Conservation (phyloP, 306 rosid genomes). For the Gastrolobium villosum region DNA sequence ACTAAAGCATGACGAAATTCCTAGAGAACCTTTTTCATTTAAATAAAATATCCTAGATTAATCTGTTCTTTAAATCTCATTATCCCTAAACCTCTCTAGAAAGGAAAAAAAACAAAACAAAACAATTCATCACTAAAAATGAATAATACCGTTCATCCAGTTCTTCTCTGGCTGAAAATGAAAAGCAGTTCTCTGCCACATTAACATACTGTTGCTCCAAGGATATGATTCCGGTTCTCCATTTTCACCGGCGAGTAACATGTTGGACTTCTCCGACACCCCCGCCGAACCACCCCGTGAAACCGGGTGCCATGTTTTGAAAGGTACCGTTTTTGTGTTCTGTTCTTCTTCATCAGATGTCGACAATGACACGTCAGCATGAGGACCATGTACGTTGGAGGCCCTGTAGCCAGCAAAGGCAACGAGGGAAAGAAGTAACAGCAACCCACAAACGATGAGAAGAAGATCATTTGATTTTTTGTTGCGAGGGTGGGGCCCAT, state of each 20-base stretch:
- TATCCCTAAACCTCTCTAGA: background rate
- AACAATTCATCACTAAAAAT: background rate
- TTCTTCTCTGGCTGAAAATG: constrained; percentile 96
- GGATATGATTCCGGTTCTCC: constrained; percentile 50
- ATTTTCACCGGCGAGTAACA: constrained; percentile 25
- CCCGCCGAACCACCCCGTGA: constrained; percentile 72
- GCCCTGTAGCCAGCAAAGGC: constrained; percentile 45
- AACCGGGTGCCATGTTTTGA: constrained; percentile 38
- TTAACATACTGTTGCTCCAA: constrained; percentile 86
- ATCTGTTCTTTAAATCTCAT: background rate
- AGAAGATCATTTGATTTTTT: constrained; percentile 40
- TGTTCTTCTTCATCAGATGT: background rate
- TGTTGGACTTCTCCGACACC: constrained; percentile 80
- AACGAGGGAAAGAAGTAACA: constrained; percentile 56
- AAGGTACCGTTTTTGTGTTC: constrained; percentile 17
- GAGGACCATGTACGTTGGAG: background rate
- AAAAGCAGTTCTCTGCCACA: constrained; percentile 95
- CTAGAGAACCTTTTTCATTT: background rate
- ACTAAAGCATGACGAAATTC: background rate
- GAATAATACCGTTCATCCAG: constrained; percentile 89
- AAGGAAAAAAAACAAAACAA: background rate
- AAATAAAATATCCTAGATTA: background rate
- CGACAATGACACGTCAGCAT: constrained; percentile 30
- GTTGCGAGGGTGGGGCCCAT: constrained; percentile 44
- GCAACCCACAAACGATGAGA: constrained; percentile 49